phyloP scores from a whole-genome alignment of 352 stramenopile genomes.

The Pythium grandisporangium region DNA sequence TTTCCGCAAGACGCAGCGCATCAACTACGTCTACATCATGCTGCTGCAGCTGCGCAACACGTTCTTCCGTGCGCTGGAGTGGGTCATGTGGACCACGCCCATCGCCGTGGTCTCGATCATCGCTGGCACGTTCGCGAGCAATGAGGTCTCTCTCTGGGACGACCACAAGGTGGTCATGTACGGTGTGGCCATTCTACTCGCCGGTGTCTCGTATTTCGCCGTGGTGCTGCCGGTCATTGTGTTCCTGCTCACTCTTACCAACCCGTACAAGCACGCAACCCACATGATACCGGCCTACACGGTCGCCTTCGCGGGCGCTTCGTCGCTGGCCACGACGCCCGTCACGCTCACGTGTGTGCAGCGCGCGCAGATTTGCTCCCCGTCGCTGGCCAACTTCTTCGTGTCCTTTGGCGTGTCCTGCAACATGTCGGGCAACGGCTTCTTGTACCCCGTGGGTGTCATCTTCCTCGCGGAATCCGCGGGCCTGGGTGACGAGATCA shows the following conservation, averaged over 20 bases:
- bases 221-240: conserved; percentile 52
- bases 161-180: conserved; percentile 45
- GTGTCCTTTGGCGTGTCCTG: conserved; percentile 58
- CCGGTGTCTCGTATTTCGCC: conserved; percentile 29
- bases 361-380: conserved; percentile 48
- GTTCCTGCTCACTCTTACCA: conserved; percentile 50
- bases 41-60: conserved; percentile 62
- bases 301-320: conserved; percentile 57
- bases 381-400: conserved; percentile 67
- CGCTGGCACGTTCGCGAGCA: conserved; percentile 40
- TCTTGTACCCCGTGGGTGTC: conserved; percentile 55
- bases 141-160: conserved; percentile 21
- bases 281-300: conserved; percentile 55
- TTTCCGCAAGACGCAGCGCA: conserved; percentile 40
- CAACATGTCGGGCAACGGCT: conserved; percentile 43
- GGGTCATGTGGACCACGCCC: conserved; percentile 57
- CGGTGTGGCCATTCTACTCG: conserved; percentile 28
- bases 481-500: conserved; percentile 44
- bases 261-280: conserved; percentile 62
- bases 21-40: conserved; percentile 66
- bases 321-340: conserved; percentile 53
- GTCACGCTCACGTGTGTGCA: conserved; percentile 57
- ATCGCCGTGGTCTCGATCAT: conserved; percentile 60
- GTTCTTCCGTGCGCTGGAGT: conserved; percentile 63
- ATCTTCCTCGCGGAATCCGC: conserved; percentile 55